Conservation (phyloP, 202 grass and related monocot genomes). For the Dendrocalamus latiflorus region DNA sequence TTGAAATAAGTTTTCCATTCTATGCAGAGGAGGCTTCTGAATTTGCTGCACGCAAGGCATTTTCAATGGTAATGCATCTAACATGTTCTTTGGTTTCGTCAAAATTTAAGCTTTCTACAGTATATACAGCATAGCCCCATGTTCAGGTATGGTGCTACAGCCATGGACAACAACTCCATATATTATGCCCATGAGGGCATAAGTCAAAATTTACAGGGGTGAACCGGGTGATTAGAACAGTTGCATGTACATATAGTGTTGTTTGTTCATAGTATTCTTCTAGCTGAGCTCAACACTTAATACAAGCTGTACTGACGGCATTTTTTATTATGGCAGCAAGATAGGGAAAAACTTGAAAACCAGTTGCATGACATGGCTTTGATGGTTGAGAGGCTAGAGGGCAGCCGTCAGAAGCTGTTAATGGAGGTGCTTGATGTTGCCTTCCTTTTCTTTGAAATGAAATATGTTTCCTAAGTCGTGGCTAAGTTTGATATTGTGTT, state of each 20-base stretch:
- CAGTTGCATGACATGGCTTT: constrained; percentile 90
- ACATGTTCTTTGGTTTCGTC: neutral
- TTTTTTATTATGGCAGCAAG: constrained; percentile 45
- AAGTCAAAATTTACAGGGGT: neutral
- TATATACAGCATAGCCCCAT: neutral
- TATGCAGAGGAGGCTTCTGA: constrained; percentile 81
- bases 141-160: neutral
- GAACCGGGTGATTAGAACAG: neutral
- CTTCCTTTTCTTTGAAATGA: constrained; percentile 29
- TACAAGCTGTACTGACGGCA: constrained; percentile 10
- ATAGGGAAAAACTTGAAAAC: constrained; percentile 90
- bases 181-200: neutral
- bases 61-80: constrained; percentile 59
- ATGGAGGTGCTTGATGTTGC: constrained; percentile 57
- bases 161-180: neutral
- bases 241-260: neutral
- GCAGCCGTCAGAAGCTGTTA: constrained; percentile 82
- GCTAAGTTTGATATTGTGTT: constrained; percentile 14
- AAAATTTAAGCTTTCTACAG: neutral
- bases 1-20: constrained; percentile 28
- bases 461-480: neutral
- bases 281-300: neutral
- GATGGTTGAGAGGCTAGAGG: constrained; percentile 92
- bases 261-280: constrained; percentile 6
- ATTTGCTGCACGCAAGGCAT: constrained; percentile 59